These are phyloP conservation scores for Penicillium sp. DNA, from an alignment of 2,329 filamentous ascomycete genomes.

Conservation along the genomic window DNA sequence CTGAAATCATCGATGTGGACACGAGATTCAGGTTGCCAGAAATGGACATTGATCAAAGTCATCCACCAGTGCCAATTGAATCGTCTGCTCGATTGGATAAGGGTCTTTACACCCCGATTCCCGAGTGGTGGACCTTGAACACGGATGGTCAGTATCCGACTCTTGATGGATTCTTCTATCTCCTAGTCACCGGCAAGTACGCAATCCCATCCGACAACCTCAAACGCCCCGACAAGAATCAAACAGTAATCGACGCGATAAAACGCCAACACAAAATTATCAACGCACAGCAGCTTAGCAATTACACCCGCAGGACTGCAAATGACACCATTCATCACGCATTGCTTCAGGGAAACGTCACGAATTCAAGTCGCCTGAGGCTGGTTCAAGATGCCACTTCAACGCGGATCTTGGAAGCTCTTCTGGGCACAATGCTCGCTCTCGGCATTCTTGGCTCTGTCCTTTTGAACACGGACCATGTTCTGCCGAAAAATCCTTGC, in stretches of 20 bases:
- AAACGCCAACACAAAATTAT: slow-evolving; percentile 11
- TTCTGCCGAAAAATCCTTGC: slow-evolving; percentile 15
- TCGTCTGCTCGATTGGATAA: not conserved
- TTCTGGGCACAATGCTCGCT: not conserved
- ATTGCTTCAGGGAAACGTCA: slow-evolving; percentile 6
- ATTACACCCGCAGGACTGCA: slow-evolving; percentile 1
- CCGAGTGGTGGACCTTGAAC: slow-evolving; percentile 6
- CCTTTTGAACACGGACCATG: slow-evolving; percentile 10
- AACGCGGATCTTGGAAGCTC: slow-evolving; percentile 5
- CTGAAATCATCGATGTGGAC: slow-evolving; percentile 6
- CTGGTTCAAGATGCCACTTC: slow-evolving; percentile 9
- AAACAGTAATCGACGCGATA: slow-evolving; percentile 7
- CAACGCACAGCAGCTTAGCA: slow-evolving; percentile 7
- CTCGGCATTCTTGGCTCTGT: slow-evolving; percentile 6
- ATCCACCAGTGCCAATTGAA: slow-evolving; percentile 8
- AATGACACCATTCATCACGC: not conserved
- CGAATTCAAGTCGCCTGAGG: not conserved
- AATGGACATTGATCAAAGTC: not conserved
- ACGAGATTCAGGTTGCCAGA: slow-evolving; percentile 7
- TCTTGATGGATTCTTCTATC: slow-evolving; percentile 11
- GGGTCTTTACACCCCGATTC: slow-evolving; percentile 2
- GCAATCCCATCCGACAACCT: slow-evolving; percentile 7
- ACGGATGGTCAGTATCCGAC: not conserved
- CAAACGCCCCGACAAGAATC: not conserved
- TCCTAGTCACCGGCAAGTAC: slow-evolving; percentile 8